phyloP scores from a whole-genome alignment of 2,329 filamentous ascomycete genomes.

The Fusarium lateritium region DNA sequence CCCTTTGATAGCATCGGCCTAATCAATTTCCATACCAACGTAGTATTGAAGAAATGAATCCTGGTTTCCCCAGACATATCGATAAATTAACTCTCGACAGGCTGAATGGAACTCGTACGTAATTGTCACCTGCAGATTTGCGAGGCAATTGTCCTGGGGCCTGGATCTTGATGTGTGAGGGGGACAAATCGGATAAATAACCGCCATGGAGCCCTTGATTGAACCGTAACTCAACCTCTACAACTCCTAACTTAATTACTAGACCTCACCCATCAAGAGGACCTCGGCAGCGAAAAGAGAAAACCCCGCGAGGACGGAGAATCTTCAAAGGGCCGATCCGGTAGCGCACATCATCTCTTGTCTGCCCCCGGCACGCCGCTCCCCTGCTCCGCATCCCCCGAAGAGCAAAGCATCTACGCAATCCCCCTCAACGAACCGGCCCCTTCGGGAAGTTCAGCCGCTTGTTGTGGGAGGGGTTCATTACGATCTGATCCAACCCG shows the following conservation, averaged over 20 bases:
- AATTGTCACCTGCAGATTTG: constrained; percentile 25
- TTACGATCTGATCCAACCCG: constrained; percentile 40
- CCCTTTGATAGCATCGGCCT: neutral
- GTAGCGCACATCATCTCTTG: constrained; percentile 32
- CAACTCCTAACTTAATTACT: neutral
- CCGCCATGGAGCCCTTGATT: neutral
- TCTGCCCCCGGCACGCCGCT: constrained; percentile 22
- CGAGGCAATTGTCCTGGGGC: constrained; percentile 10
- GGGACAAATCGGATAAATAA: constrained; percentile 5
- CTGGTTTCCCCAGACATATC: constrained; percentile 33
- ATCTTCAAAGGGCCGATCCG: constrained; percentile 21
- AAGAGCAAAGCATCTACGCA: constrained; percentile 11
- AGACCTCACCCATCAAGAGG: neutral
- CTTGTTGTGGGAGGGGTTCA: constrained; percentile 32
- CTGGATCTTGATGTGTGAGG: constrained; percentile 4
- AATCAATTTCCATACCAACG: constrained; percentile 2
- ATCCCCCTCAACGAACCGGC: constrained; percentile 28
- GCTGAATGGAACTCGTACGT: constrained; percentile 1
- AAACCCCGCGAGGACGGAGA: neutral
- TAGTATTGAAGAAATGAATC: constrained; percentile 18
- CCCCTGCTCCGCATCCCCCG: constrained; percentile 12
- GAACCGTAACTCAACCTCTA: constrained; percentile 5
- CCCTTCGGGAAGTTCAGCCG: constrained; percentile 41
- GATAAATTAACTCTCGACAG: constrained; percentile 15
- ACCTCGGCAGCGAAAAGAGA: neutral